Conservation (phyloP, 352 stramenopile species). For the Phytophthora parvispora region DNA sequence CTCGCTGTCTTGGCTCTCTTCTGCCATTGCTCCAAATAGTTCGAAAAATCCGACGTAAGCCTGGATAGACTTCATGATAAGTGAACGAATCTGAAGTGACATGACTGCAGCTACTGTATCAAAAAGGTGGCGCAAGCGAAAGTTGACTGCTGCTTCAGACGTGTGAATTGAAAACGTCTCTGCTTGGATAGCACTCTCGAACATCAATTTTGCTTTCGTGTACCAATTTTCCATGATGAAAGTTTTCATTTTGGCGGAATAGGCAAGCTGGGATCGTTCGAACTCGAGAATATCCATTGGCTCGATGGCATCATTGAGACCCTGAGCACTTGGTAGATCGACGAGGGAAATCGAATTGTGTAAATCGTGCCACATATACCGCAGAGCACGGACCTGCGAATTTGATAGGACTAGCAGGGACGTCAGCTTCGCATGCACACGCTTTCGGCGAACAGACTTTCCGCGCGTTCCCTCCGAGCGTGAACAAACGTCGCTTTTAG, state of each 20-base stretch:
- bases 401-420: conserved; percentile 62
- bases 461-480: not conserved
- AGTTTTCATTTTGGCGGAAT: conserved; percentile 49
- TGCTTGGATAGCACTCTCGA: conserved; percentile 45
- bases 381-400: conserved; percentile 57
- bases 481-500: not conserved
- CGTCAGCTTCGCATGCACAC: conserved; percentile 50
- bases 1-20: conserved; percentile 7
- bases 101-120: conserved; percentile 75
- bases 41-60: conserved; percentile 80
- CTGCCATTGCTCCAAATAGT: conserved; percentile 39
- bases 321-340: conserved; percentile 44
- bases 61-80: conserved; percentile 74
- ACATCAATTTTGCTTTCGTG: conserved; percentile 46
- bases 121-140: conserved; percentile 60
- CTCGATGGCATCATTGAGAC: conserved; percentile 28
- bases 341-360: conserved; percentile 55
- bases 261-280: conserved; percentile 59
- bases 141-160: conserved; percentile 27
- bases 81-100: conserved; percentile 75
- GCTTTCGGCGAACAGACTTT: conserved; percentile 47
- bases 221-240: conserved; percentile 79
- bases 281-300: conserved; percentile 61
- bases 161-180: conserved; percentile 38
- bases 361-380: conserved; percentile 74